Percentiles rank a stretch among this genome's conserved stretches.
Evolutionary conservation across 2,329 filamentous ascomycete species (phyloP).

Genomic region (Diplodia mutila): DNA sequence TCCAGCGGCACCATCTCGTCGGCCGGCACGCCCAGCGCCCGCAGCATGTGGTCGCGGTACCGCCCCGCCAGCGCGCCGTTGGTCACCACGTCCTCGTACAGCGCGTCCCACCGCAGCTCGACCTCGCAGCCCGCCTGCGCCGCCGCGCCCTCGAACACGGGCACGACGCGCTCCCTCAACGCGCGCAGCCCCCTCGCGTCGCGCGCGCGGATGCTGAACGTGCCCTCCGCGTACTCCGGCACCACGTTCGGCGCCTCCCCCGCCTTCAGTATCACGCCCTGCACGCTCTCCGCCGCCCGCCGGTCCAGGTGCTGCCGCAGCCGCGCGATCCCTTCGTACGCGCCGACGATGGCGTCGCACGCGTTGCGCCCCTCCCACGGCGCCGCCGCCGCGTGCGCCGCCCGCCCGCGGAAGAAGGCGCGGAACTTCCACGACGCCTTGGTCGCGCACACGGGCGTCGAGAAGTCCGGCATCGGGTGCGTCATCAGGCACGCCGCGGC

Average conservation of each 20-base stretch:
- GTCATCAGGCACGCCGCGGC: slow-evolving; percentile 35
- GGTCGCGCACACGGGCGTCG: slow-evolving; percentile 56
- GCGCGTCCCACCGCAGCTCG: slow-evolving; percentile 18
- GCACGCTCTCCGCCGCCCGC: slow-evolving; percentile 41
- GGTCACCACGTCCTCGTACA: slow-evolving; percentile 23
- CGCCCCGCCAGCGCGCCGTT: slow-evolving; percentile 12
- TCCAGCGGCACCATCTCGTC: slow-evolving; percentile 19
- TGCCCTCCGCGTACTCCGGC: slow-evolving; percentile 43
- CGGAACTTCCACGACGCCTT: slow-evolving; percentile 43
- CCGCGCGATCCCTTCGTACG: slow-evolving; percentile 36
- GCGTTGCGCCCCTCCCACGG: slow-evolving; percentile 38
- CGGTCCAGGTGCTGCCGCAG: slow-evolving; percentile 45
- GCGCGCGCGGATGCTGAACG: slow-evolving; percentile 43
- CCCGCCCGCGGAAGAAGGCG: slow-evolving; percentile 47
- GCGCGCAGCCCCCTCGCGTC: slow-evolving; percentile 34
- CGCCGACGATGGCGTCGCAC: slow-evolving; percentile 35
- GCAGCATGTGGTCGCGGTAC: slow-evolving; percentile 13
- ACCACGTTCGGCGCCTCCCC: slow-evolving; percentile 45
- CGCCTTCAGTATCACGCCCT: slow-evolving; percentile 37
- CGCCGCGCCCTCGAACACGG: slow-evolving; percentile 54
- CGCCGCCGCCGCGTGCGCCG: slow-evolving; percentile 42
- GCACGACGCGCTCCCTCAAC: slow-evolving; percentile 38
- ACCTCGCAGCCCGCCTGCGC: slow-evolving; percentile 50
- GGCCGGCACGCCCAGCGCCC: background rate
- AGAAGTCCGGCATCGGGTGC: slow-evolving; percentile 45